Conservation (phyloP, 2,329 filamentous ascomycete species). For the Colletotrichum costaricense region DNA sequence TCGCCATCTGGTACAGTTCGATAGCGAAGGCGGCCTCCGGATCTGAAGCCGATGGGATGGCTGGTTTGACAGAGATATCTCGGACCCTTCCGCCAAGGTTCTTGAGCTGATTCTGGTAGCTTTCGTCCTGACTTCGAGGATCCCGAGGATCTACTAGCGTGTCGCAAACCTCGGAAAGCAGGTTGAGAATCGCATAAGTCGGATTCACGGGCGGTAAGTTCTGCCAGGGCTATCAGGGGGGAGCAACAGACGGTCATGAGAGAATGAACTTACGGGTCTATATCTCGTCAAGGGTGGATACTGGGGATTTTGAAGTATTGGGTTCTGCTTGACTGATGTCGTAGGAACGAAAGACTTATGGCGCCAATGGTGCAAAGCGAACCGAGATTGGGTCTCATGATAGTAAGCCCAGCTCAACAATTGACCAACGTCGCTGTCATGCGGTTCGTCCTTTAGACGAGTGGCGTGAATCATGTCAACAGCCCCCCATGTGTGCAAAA, state of each 20-base stretch:
- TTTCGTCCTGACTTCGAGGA: neutral
- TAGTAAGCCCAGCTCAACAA: slow-evolving; percentile 15
- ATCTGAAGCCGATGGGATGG: neutral
- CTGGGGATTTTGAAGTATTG: neutral
- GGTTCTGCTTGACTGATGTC: neutral
- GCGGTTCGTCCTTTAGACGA: neutral
- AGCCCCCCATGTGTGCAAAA: slow-evolving; percentile 18
- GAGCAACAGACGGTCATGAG: neutral
- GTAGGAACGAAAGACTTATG: neutral
- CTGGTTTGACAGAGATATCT: neutral
- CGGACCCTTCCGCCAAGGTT: neutral
- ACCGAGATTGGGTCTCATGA: slow-evolving; percentile 9
- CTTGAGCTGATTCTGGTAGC: neutral
- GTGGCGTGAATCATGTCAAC: slow-evolving; percentile 5
- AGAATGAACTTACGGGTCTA: neutral
- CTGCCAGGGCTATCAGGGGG: neutral
- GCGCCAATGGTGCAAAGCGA: slow-evolving; percentile 14
- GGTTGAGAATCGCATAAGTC: slow-evolving; percentile 8
- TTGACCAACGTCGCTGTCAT: neutral
- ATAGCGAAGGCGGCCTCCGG: neutral
- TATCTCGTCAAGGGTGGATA: neutral
- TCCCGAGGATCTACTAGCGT: neutral
- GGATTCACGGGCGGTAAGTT: neutral
- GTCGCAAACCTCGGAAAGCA: slow-evolving; percentile 19
- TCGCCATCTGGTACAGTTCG: slow-evolving; percentile 11